A percentile compares a stretch with the other conserved stretches of the same genome.
Conservation (phyloP, 2,329 filamentous ascomycete species). For the Chalara sp. region DNA sequence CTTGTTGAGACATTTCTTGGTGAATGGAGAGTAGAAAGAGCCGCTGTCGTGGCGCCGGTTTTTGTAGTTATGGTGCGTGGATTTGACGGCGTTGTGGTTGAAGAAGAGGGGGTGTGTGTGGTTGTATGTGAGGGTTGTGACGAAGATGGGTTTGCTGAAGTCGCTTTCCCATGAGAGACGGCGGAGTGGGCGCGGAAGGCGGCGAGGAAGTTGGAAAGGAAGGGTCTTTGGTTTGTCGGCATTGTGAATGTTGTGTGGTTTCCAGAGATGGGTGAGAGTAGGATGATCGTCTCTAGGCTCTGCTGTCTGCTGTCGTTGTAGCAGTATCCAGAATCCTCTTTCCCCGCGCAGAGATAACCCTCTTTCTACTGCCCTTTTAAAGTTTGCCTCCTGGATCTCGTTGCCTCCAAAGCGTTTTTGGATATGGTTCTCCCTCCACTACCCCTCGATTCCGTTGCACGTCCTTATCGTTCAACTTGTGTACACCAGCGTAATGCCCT, state of each 20-base stretch:
- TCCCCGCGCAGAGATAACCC: too few relatives aligned
- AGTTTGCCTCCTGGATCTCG: too few relatives aligned
- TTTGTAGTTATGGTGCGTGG: slow-evolving; percentile 24
- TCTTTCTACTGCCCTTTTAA: too few relatives aligned
- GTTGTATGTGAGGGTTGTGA: slow-evolving; percentile 11
- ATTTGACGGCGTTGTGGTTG: slow-evolving; percentile 12
- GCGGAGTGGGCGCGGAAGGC: slow-evolving; percentile 1
- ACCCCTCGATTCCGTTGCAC: too few relatives aligned
- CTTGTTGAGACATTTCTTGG: slow-evolving; percentile 22
- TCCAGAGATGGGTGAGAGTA: too few relatives aligned
- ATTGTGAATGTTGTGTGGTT: neutral
- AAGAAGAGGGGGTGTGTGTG: slow-evolving; percentile 4
- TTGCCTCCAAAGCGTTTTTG: too few relatives aligned
- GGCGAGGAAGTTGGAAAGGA: neutral
- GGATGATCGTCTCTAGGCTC: too few relatives aligned
- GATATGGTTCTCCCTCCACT: too few relatives aligned
- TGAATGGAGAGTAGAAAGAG: slow-evolving; percentile 22
- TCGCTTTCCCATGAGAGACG: neutral
- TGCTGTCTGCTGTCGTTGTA: too few relatives aligned
- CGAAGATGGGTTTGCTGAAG: slow-evolving; percentile 3
- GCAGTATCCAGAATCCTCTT: too few relatives aligned
- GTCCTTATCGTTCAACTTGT: too few relatives aligned
- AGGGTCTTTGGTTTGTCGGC: neutral
- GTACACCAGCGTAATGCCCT: too few relatives aligned
- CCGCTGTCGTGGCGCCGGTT: slow-evolving; percentile 19